Evolutionary conservation across 768 basidiomycete species (phyloP).

Genomic region (Russula sp.): DNA sequence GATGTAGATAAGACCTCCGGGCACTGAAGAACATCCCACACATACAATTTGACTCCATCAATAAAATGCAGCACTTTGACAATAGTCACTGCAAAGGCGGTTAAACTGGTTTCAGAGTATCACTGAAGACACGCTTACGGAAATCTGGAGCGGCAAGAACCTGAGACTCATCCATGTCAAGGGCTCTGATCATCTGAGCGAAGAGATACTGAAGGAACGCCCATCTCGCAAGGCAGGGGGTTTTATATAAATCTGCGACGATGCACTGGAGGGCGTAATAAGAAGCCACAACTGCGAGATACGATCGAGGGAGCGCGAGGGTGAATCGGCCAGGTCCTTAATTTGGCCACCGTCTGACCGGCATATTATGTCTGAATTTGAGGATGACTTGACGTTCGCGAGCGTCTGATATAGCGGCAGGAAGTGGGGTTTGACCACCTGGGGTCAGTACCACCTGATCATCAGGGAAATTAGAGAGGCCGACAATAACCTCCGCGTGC

Average conservation of each 20-base stretch:
- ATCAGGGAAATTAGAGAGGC: too few relatives aligned
- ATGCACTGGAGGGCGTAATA: too few relatives aligned
- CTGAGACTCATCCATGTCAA: neutral
- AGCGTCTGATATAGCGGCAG: too few relatives aligned
- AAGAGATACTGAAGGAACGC: neutral
- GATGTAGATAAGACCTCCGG: neutral
- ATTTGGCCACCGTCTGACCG: too few relatives aligned
- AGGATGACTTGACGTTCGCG: too few relatives aligned
- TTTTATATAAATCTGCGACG: conserved; percentile 4
- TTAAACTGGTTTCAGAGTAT: neutral
- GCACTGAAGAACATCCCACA: neutral
- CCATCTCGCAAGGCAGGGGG: neutral
- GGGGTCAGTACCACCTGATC: too few relatives aligned
- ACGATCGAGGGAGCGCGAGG: too few relatives aligned
- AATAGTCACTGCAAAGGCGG: neutral
- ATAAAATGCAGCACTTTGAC: conserved; percentile 11
- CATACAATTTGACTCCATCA: conserved; percentile 11
- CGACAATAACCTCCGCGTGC: too few relatives aligned
- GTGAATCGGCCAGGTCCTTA: too few relatives aligned
- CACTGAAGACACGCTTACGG: neutral
- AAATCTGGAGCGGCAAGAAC: neutral
- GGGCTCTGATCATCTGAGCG: neutral
- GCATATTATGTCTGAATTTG: too few relatives aligned
- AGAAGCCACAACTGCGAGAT: too few relatives aligned
- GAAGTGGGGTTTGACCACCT: too few relatives aligned